These are phyloP conservation scores for Microthlaspi erraticum DNA, from an alignment of 345 rosid genomes.

Conservation along the genomic window DNA sequence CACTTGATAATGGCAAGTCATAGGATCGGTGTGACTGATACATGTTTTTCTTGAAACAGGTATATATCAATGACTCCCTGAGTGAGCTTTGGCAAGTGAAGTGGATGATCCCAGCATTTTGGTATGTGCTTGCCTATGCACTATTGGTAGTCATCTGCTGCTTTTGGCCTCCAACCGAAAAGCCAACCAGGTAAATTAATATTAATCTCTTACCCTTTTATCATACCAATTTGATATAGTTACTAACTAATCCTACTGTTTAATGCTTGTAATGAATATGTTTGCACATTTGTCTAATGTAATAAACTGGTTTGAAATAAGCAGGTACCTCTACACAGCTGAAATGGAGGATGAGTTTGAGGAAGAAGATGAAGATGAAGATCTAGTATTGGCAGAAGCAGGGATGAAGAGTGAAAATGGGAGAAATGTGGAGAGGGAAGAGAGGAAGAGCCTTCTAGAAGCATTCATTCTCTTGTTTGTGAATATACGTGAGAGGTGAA, in stretches of 20 bases:
- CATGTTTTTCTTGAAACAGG: slow-evolving; percentile 41
- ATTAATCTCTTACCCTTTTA: slow-evolving; percentile 5
- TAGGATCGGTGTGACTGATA: slow-evolving; percentile 1
- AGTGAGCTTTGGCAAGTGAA: slow-evolving; percentile 81
- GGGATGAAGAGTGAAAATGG: slow-evolving; percentile 40
- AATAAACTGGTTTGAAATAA: neutral
- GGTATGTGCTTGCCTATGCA: slow-evolving; percentile 64
- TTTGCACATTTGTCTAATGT: slow-evolving; percentile 2
- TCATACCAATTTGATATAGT: too few species aligned
- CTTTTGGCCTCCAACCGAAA: slow-evolving; percentile 77
- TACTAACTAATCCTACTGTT: neutral
- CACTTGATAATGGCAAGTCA: neutral
- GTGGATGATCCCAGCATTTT: slow-evolving; percentile 86
- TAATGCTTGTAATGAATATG: neutral
- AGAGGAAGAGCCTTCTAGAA: slow-evolving; percentile 9
- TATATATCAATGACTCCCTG: slow-evolving; percentile 69
- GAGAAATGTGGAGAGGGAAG: slow-evolving; percentile 46
- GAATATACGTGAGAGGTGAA: neutral
- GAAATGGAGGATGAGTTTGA: slow-evolving; percentile 28
- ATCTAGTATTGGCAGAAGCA: slow-evolving; percentile 53
- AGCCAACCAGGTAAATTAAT: slow-evolving; percentile 81
- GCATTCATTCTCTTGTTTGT: neutral
- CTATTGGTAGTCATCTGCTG: slow-evolving; percentile 70
- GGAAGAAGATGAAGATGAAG: slow-evolving; percentile 80
- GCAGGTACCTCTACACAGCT: neutral